Percentiles rank a stretch among this genome's conserved stretches.
These are phyloP conservation scores for Globisporangium takayamanum DNA, from an alignment of 352 stramenopile species.

Conservation along the genomic window DNA sequence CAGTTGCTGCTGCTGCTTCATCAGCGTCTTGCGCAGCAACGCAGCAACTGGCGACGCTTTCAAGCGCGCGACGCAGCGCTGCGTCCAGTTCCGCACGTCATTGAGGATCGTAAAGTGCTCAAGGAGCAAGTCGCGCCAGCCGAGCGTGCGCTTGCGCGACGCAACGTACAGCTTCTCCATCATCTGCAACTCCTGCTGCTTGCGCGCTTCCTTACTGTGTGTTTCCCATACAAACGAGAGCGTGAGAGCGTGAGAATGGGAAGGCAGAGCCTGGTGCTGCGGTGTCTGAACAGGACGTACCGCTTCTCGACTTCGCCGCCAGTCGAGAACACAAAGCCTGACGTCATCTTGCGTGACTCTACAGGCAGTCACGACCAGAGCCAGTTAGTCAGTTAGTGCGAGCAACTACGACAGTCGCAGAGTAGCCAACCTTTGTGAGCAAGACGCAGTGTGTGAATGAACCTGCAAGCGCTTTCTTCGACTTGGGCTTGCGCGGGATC, in stretches of 20 bases:
- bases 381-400: neutral
- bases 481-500: slow-evolving; percentile 11
- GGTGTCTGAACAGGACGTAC: neutral
- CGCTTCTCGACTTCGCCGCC: slow-evolving; percentile 11
- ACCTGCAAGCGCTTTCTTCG: slow-evolving; percentile 12
- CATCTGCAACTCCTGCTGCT: slow-evolving; percentile 37
- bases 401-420: no score
- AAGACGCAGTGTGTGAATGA: neutral
- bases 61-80: slow-evolving; percentile 25
- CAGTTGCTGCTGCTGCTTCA: neutral
- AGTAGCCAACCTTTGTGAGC: neutral
- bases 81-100: slow-evolving; percentile 21
- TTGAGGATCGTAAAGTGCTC: slow-evolving; percentile 34
- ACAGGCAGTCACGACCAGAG: neutral
- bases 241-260: neutral
- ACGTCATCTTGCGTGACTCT: slow-evolving; percentile 16
- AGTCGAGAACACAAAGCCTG: slow-evolving; percentile 15
- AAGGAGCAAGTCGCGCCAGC: slow-evolving; percentile 32
- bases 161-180: slow-evolving; percentile 41
- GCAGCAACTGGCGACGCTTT: slow-evolving; percentile 8
- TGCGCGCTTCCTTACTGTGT: slow-evolving; percentile 16
- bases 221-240: no score
- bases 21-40: slow-evolving; percentile 11
- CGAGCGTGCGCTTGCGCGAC: slow-evolving; percentile 29
- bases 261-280: neutral